Percentiles rank a stretch among this genome's conserved stretches.
Conservation (phyloP, 1,284 basidiomycete species). For the Caloboletus firmus region DNA sequence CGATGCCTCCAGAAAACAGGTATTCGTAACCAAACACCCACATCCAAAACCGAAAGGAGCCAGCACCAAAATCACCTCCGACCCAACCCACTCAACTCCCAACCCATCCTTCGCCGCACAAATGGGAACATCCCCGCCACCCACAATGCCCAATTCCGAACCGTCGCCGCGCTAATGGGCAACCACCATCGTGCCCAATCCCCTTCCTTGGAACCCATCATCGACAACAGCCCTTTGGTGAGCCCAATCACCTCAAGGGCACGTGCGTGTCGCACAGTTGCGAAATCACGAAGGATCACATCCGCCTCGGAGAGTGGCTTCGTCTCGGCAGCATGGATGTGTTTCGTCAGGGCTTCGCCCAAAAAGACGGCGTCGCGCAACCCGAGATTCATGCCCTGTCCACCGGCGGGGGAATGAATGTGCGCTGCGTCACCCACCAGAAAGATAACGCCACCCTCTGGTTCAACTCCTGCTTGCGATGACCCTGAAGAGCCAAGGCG, state of each 20-base stretch:
- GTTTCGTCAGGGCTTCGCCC: conserved; percentile 27
- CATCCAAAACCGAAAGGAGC: neutral
- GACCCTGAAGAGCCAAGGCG: conserved; percentile 20
- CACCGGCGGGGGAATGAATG: conserved; percentile 46
- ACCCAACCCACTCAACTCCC: conserved; percentile 31
- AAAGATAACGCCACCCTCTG: conserved; percentile 26
- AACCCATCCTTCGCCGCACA: conserved; percentile 18
- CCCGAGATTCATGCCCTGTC: conserved; percentile 52
- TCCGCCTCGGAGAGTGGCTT: conserved; percentile 20
- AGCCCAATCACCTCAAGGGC: conserved; percentile 27
- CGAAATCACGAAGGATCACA: conserved; percentile 20
- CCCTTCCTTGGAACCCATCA: conserved; percentile 10
- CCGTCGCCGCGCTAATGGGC: conserved; percentile 16
- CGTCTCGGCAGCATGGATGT: conserved; percentile 18
- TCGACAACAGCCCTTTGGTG: conserved; percentile 24
- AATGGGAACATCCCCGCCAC: conserved; percentile 12
- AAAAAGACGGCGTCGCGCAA: conserved; percentile 43
- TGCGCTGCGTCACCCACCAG: conserved; percentile 48
- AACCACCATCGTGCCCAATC: conserved; percentile 22
- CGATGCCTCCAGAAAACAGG: too few species aligned
- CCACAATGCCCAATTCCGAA: conserved; percentile 25
- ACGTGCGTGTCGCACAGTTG: conserved; percentile 15
- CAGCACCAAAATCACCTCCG: conserved; percentile 8
- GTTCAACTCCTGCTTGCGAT: neutral
- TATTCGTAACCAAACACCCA: neutral